Conservation (phyloP, 345 rosid genomes). For the Populus euphratica region DNA sequence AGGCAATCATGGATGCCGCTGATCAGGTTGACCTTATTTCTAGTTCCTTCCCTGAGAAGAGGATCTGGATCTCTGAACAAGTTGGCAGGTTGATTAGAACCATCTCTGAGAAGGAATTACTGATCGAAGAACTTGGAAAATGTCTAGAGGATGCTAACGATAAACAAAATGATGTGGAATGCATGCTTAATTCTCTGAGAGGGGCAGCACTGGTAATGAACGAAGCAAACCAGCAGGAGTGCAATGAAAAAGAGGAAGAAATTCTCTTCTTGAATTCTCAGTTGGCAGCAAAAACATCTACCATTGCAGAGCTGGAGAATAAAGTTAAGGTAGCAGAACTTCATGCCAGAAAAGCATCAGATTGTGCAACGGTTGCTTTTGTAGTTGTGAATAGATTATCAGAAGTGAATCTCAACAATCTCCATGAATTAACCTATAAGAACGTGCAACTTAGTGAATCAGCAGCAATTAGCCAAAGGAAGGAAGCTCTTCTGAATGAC, state of each 20-base stretch:
- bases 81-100: conserved; percentile 59
- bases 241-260: conserved; percentile 65
- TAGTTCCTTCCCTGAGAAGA: conserved; percentile 59
- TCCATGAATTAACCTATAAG: conserved; percentile 45
- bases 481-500: conserved; percentile 39
- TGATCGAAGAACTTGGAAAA: conserved; percentile 74
- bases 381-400: conserved; percentile 66
- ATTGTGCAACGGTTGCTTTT: conserved; percentile 75
- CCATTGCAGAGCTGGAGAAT: conserved; percentile 48
- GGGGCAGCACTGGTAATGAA: conserved; percentile 76
- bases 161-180: conserved; percentile 63
- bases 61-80: conserved; percentile 86
- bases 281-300: conserved; percentile 43
- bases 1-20: conserved; percentile 59
- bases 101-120: conserved; percentile 63
- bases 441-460: conserved; percentile 43
- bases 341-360: conserved; percentile 44
- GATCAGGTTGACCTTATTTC: conserved; percentile 66
- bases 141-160: conserved; percentile 80
- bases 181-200: conserved; percentile 79
- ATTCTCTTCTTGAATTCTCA: conserved; percentile 51
- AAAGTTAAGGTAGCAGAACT: conserved; percentile 51
- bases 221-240: conserved; percentile 85
- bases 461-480: conserved; percentile 34
- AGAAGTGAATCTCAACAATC: conserved; percentile 40